Conservation (phyloP, 1,284 basidiomycete genomes). For the Irpex lacteus region DNA sequence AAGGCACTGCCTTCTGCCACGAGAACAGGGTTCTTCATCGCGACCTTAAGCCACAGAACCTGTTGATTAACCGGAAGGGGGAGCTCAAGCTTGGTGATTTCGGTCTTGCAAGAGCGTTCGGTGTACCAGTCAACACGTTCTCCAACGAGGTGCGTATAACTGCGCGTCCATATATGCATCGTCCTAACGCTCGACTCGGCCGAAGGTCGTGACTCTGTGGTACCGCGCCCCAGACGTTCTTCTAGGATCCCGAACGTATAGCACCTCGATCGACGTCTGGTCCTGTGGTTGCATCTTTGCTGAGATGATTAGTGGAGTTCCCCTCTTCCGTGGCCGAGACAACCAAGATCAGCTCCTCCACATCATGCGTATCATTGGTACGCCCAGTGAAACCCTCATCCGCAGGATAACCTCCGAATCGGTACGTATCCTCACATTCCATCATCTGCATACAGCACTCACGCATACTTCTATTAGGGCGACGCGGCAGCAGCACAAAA, state of each 20-base stretch:
- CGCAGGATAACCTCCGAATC: slow-evolving; percentile 91
- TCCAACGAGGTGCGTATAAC: slow-evolving; percentile 77
- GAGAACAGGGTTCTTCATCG: slow-evolving; percentile 98
- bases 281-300: slow-evolving; percentile 99
- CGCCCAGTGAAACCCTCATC: slow-evolving; percentile 87
- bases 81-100: slow-evolving; percentile 98
- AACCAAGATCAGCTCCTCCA: slow-evolving; percentile 98
- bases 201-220: slow-evolving; percentile 95
- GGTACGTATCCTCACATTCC: slow-evolving; percentile 45
- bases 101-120: slow-evolving; percentile 91
- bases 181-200: neutral
- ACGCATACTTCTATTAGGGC: slow-evolving; percentile 38
- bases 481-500: slow-evolving; percentile 71
- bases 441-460: neutral
- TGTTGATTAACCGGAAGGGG: slow-evolving; percentile 95
- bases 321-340: slow-evolving; percentile 95
- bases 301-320: slow-evolving; percentile 97
- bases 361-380: slow-evolving; percentile 97
- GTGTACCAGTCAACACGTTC: slow-evolving; percentile 95
- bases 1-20: slow-evolving; percentile 98
- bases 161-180: slow-evolving; percentile 2
- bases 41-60: slow-evolving; percentile 96
- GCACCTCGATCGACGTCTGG: slow-evolving; percentile 99
- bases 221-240: slow-evolving; percentile 99
- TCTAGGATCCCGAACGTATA: slow-evolving; percentile 95